phyloP scores from a whole-genome alignment of 495 filamentous ascomycete species.

The Neurospora africana region DNA sequence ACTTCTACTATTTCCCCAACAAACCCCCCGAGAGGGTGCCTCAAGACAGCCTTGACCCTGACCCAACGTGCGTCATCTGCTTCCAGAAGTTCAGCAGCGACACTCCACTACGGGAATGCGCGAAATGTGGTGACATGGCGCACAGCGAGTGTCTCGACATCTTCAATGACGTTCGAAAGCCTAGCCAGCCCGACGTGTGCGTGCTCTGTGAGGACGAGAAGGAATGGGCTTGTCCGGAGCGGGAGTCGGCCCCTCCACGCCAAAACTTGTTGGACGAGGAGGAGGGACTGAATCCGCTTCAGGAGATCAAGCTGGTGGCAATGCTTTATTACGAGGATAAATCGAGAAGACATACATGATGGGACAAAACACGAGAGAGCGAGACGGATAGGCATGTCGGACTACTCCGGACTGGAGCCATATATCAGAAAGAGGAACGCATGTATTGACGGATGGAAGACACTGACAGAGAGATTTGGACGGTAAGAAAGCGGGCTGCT shows the following conservation, averaged over 20 bases:
- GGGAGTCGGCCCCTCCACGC: background rate
- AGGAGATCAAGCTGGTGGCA: background rate
- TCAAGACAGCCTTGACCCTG: background rate
- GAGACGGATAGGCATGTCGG: background rate
- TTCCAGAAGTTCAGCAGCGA: background rate
- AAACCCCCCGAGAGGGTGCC: background rate
- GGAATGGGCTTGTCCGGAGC: background rate
- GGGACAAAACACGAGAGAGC: background rate
- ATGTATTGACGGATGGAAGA: background rate
- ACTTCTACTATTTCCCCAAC: background rate
- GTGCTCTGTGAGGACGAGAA: background rate
- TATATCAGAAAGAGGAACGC: background rate
- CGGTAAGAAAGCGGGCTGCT: background rate
- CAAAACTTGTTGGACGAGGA: background rate
- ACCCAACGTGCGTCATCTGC: background rate
- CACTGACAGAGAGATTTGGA: background rate
- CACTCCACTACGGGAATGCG: background rate
- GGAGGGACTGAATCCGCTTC: background rate
- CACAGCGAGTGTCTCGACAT: background rate
- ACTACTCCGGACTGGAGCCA: background rate
- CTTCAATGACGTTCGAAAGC: background rate
- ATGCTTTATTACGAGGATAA: background rate
- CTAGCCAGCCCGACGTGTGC: background rate
- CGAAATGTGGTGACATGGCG: background rate
- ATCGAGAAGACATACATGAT: background rate